These are phyloP conservation scores for Salvia rosmarinus DNA, from an alignment of 257 asterid genomes.

Conservation along the genomic window DNA sequence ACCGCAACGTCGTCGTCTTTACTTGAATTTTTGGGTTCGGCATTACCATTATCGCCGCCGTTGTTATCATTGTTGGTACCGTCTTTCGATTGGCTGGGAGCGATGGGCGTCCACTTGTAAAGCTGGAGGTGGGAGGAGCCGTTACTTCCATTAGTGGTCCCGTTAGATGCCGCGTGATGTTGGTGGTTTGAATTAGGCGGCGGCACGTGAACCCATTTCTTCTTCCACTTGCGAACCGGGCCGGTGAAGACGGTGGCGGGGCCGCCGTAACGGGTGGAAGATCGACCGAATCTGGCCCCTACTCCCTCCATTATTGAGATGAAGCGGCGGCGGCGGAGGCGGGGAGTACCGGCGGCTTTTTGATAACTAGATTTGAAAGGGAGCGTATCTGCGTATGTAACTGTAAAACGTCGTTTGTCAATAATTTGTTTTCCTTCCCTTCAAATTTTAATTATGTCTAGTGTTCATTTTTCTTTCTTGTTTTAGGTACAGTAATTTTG, in stretches of 20 bases:
- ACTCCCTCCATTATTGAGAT: conserved; percentile 75
- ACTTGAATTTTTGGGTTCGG: conserved; percentile 42
- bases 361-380: conserved; percentile 11
- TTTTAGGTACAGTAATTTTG: background rate
- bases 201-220: conserved; percentile 50
- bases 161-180: conserved; percentile 47
- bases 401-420: background rate
- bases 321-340: conserved; percentile 36
- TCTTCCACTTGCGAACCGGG: conserved; percentile 90
- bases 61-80: conserved; percentile 31
- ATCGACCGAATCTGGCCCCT: conserved; percentile 85
- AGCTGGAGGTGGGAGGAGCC: conserved; percentile 70
- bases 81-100: conserved; percentile 51
- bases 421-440: background rate
- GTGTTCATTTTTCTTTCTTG: background rate
- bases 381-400: background rate
- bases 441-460: background rate
- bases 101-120: conserved; percentile 79
- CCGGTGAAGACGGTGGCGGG: conserved; percentile 90
- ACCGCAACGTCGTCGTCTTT: conserved; percentile 45
- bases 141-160: conserved; percentile 48
- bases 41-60: conserved; percentile 39
- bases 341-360: background rate
- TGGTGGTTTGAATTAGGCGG: conserved; percentile 47
- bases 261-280: conserved; percentile 89